Conservation (phyloP, 2,329 filamentous ascomycete genomes). For the Cercospora sp. region DNA sequence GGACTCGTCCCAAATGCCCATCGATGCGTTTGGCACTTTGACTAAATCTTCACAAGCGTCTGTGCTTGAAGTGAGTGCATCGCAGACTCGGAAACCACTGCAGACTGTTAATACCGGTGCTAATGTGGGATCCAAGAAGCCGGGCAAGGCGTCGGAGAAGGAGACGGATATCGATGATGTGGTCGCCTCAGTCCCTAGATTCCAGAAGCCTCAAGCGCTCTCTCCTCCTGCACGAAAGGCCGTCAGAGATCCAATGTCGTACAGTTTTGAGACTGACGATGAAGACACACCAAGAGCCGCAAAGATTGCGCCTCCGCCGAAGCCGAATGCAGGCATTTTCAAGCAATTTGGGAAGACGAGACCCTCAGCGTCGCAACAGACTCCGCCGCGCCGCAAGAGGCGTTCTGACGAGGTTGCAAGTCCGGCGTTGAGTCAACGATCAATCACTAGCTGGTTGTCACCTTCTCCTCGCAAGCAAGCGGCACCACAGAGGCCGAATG, state of each 20-base stretch:
- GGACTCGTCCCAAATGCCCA: conserved; percentile 18
- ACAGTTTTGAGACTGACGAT: conserved; percentile 14
- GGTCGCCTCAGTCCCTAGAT: conserved; percentile 14
- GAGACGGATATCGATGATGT: not conserved
- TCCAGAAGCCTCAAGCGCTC: conserved; percentile 17
- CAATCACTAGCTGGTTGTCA: conserved; percentile 33
- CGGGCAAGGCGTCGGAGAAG: not conserved
- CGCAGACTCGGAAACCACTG: conserved; percentile 18
- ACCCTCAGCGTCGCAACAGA: conserved; percentile 14
- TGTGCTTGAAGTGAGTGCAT: conserved; percentile 1
- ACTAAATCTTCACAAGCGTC: conserved; percentile 22
- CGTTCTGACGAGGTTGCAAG: conserved; percentile 32
- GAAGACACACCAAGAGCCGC: conserved; percentile 21
- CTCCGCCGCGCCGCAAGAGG: conserved; percentile 33
- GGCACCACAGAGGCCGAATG: conserved; percentile 5
- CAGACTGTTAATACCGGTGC: conserved; percentile 13
- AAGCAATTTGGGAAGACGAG: conserved; percentile 5
- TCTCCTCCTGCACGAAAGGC: not conserved
- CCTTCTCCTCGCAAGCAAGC: conserved; percentile 31
- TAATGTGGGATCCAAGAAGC: conserved; percentile 12
- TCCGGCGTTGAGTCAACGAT: conserved; percentile 28
- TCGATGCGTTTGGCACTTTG: conserved; percentile 18
- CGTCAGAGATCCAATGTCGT: not conserved
- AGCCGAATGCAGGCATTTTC: not conserved
- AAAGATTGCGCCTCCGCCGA: not conserved